phyloP scores from a whole-genome alignment of 768 basidiomycete genomes.

The Roridomyces roridus region DNA sequence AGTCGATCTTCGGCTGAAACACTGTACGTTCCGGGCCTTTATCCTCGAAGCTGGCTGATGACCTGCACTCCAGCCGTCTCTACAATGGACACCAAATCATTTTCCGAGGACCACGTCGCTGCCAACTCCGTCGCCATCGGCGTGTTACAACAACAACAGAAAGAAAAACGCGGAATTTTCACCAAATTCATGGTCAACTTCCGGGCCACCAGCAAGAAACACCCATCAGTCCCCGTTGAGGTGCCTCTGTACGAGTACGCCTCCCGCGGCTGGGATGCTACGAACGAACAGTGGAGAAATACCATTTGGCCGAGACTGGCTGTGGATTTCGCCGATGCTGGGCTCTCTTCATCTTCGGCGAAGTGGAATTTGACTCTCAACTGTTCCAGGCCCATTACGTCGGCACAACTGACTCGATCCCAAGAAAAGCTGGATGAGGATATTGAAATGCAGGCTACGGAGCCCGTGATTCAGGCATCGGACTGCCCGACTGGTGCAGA shows the following conservation, averaged over 20 bases:
- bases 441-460: too few relatives aligned
- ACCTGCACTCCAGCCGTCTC: too few relatives aligned
- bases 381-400: too few relatives aligned
- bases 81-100: background rate
- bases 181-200: background rate
- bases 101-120: background rate
- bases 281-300: constrained; percentile 4
- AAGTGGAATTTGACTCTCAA: too few relatives aligned
- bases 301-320: constrained; percentile 1
- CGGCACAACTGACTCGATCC: too few relatives aligned
- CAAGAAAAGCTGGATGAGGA: too few relatives aligned
- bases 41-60: background rate
- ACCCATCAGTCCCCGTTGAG: background rate
- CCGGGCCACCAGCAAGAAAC: background rate
- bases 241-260: constrained; percentile 10
- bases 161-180: background rate
- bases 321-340: background rate
- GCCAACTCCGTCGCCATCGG: constrained; percentile 5
- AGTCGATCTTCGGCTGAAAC: background rate
- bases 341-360: too few relatives aligned
- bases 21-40: background rate
- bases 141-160: background rate
- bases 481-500: too few relatives aligned
- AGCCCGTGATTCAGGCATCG: too few relatives aligned
- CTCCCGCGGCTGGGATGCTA: constrained; percentile 5